These are phyloP conservation scores for Paraphoma sp. DNA, from an alignment of 2,329 filamentous ascomycete species.

Conservation along the genomic window DNA sequence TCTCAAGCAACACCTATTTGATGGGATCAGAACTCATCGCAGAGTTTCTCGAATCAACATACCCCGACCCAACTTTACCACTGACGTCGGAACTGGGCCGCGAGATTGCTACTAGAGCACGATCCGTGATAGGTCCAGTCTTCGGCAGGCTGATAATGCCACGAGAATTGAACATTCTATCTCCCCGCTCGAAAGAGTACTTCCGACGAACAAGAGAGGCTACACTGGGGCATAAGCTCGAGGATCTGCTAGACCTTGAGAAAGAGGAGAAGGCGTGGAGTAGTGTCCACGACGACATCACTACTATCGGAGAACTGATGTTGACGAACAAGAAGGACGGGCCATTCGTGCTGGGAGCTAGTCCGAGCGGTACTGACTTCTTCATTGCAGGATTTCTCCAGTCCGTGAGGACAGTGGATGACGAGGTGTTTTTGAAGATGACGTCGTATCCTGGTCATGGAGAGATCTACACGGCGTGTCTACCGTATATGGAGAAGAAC, in stretches of 20 bases:
- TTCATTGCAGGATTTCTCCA: conserved; percentile 49
- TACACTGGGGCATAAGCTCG: conserved; percentile 43
- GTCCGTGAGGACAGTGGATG: conserved; percentile 59
- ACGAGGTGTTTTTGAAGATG: conserved; percentile 50
- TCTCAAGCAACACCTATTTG: conserved; percentile 48
- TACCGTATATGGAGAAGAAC: conserved; percentile 14
- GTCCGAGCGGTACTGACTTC: conserved; percentile 49
- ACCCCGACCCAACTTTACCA: conserved; percentile 45
- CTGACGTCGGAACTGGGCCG: conserved; percentile 46
- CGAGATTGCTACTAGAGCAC: conserved; percentile 41
- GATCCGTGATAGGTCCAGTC: conserved; percentile 32
- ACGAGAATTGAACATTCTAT: conserved; percentile 48
- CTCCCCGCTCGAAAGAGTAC: conserved; percentile 45
- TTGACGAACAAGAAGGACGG: conserved; percentile 44
- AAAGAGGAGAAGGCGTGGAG: conserved; percentile 35
- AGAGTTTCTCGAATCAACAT: conserved; percentile 50
- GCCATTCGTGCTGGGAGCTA: conserved; percentile 49
- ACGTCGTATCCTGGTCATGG: conserved; percentile 7
- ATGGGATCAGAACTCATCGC: conserved; percentile 52
- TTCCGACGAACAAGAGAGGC: conserved; percentile 39
- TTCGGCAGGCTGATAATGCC: conserved; percentile 46
- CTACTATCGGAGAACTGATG: conserved; percentile 42
- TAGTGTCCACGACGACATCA: conserved; percentile 29
- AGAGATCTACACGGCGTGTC: conserved; percentile 13
- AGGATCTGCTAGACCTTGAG: conserved; percentile 44